Base-by-base conservation (phyloP, 768 basidiomycete species). In the Mycena olivaceomarginata region DNA sequence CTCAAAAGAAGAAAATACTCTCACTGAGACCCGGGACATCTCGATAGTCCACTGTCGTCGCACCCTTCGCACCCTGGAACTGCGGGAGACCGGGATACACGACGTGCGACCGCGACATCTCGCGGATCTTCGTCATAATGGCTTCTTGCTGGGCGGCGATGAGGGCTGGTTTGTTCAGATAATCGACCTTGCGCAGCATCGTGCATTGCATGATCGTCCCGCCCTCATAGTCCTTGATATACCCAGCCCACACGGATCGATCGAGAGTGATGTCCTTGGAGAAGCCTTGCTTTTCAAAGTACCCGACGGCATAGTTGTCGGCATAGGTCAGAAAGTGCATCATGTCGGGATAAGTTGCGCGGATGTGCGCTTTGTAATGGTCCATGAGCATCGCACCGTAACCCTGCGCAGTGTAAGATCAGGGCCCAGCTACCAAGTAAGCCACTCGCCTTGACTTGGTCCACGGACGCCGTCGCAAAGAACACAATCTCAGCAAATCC, bases 201-300 rank as follows among this genome's bases (percentile, higher is more conserved):
- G 94, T 94, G 82, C 98, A 99, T 85, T 98, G 96, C 98, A 99
- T 99, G 87, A 99, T 97, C 60, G 98, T 99, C 20, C 97, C 98
- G 53, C 98, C 98, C 85, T 99, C 98, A 85, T 99, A 99, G 84
- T 99, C 98, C 85, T 99, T 99, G 92, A 99, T 99, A 85, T 99
- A 99, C 13, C 98, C 98, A 0, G 98, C 98, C 98, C 98, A 99
- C 10, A 94, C 90, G 2, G 95, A 93, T 59, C 98, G 92, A 76
- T 94, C 94, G n/a, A 98, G 91, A 0, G 95, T 94, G 77, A 99
- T 98, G 73, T 99, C 98, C 84, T 99, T 99, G 8, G 97, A 96
- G 85, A 99, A 99, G 0, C 98, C 98, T 88, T 99, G 98, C 84
- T 99, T 99, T 84, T 97, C 97, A 89, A 99, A 99, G 86, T 99